These are phyloP conservation scores for Gastrodia elata DNA, from an alignment of 106 monocot species.

Conservation along the genomic window DNA sequence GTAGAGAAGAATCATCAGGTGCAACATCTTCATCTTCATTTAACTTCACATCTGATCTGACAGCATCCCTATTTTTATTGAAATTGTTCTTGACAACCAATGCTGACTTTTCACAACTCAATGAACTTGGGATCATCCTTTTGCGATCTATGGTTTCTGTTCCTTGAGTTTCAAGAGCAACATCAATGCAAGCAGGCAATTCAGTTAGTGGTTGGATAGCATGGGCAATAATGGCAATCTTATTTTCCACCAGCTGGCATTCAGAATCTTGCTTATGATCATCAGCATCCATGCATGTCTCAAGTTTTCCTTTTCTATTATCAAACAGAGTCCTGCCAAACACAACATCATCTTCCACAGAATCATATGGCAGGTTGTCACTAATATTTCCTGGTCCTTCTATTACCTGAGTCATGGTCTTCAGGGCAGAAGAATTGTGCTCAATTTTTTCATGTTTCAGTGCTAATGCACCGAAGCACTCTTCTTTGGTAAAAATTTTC, in stretches of 20 bases:
- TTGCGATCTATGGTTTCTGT: neutral
- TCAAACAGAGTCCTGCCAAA: neutral
- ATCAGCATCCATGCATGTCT: conserved; percentile 7
- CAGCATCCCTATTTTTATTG: conserved; percentile 12
- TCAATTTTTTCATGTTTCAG: conserved; percentile 2
- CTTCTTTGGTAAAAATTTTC: neutral
- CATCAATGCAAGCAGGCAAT: conserved; percentile 9
- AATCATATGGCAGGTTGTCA: neutral
- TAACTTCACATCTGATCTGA: conserved; percentile 1
- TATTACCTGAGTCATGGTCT: conserved; percentile 6
- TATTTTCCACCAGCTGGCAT: conserved; percentile 5
- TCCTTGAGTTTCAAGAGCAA: neutral
- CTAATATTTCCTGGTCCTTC: conserved; percentile 9
- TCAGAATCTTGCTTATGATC: conserved; percentile 19
- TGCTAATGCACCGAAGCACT: conserved; percentile 14
- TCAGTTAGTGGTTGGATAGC: neutral
- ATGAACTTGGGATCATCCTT: neutral
- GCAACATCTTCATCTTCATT: neutral
- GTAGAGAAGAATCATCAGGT: neutral
- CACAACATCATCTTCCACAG: conserved; percentile 11
- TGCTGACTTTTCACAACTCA: conserved; percentile 1
- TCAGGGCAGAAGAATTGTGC: conserved; percentile 5
- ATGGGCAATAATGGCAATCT: neutral
- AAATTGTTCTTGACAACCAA: neutral
- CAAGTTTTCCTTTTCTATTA: conserved; percentile 11